phyloP scores from a whole-genome alignment of 1,139 yeast species.

The Zygotorulaspora mrakii region DNA sequence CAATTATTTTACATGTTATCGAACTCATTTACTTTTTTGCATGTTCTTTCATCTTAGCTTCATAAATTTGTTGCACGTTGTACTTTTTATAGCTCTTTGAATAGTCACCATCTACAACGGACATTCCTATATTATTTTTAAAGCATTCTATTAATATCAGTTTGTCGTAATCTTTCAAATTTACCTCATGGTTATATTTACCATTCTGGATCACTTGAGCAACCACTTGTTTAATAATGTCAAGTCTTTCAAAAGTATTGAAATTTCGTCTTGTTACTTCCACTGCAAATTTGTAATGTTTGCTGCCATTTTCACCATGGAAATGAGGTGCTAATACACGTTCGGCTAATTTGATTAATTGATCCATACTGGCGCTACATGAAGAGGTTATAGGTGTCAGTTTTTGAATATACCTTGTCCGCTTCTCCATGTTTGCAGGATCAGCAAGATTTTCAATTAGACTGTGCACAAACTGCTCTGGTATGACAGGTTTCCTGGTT shows the following conservation, averaged over 20 bases:
- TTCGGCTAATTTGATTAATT: constrained; percentile 54
- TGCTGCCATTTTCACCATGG: constrained; percentile 49
- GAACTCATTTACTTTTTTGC: constrained; percentile 10
- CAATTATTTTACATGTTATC: neutral
- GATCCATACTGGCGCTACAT: constrained; percentile 67
- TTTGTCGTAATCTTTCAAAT: constrained; percentile 74
- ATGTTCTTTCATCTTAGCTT: constrained; percentile 39
- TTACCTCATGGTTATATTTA: constrained; percentile 71
- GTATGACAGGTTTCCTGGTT: constrained; percentile 71
- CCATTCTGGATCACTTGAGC: constrained; percentile 55
- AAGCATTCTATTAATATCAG: constrained; percentile 82
- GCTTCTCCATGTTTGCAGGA: constrained; percentile 43
- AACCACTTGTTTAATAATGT: constrained; percentile 68
- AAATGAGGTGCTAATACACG: constrained; percentile 65
- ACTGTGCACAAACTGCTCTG: constrained; percentile 61
- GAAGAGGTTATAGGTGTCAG: constrained; percentile 77
- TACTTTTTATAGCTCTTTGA: constrained; percentile 44
- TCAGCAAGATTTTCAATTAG: constrained; percentile 59
- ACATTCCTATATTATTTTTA: constrained; percentile 76
- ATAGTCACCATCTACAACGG: constrained; percentile 68
- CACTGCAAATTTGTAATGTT: constrained; percentile 68
- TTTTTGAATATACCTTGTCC: constrained; percentile 71
- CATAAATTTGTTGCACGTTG: constrained; percentile 61
- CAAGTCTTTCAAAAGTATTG: constrained; percentile 63
- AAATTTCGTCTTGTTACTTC: constrained; percentile 78